Evolutionary conservation across 2,329 filamentous ascomycete genomes (phyloP), one percentile per base, ranked within the genome.

Genomic region (Penicillium sp.): DNA sequence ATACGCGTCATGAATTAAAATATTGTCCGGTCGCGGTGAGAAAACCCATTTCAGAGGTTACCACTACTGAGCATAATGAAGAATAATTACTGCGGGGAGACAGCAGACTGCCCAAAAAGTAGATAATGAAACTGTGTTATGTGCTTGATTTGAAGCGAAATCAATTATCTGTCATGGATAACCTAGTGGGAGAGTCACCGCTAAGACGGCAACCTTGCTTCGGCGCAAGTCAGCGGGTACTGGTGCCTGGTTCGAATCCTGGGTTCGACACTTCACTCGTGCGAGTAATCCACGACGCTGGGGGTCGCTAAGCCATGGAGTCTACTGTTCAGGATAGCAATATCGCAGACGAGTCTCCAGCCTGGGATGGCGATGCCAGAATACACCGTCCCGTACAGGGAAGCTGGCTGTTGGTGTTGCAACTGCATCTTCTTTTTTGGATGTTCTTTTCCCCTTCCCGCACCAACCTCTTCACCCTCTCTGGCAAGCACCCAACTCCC

Each of bases 251-350:
- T 79, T 80, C 78, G 79, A 80, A 78, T 72, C 74, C 70, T 66
- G 72, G 77, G 79, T 75, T 75, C 74, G 76, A 72, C 70, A 72
- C 68, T 72, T 69, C 71, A 81, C 79, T 81, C 79, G 77, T 74
- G 71, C 67, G 76, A 77, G 79, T 74, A 81, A 77, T 78, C 76
- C 72, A 73, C 75, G 79, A 81, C 72, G 79, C 74, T 80, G 74
- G 62, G 68, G 67, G 70, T 69, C 74, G 73, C 63, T 82, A 78
- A 81, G 79, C 73, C 72, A 78, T 80, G 76, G 73, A 76, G 68
- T 66, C 72, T 67, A 81, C 59, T 56, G 77, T 80, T 79, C 76
- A 82, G 79, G 76, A 77, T 79, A 81, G 79, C 70, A 78, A 82
- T 81, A 79, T 76, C 78, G 79, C 79, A 82, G 77, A 80, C 77